Evolutionary conservation across 768 basidiomycete species (phyloP).

Genomic region (Suillus alpinus): DNA sequence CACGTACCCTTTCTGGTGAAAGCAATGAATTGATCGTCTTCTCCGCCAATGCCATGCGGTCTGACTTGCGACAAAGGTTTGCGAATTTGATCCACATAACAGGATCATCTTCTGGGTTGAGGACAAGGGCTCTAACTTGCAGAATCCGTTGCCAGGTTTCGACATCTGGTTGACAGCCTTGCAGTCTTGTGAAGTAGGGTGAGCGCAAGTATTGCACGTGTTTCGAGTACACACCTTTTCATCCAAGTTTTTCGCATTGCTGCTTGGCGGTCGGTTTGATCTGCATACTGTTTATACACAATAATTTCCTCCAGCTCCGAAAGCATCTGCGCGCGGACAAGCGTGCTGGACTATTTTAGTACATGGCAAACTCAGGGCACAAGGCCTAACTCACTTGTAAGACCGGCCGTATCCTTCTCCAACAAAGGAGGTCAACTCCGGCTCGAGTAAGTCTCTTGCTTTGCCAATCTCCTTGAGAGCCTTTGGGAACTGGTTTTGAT

Average conservation of each 20-base stretch:
- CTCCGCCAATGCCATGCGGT: conserved; percentile 91
- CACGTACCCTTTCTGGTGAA: conserved; percentile 62
- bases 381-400: conserved; percentile 70
- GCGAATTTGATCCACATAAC: conserved; percentile 99
- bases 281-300: conserved; percentile 88
- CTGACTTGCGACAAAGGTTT: conserved; percentile 93
- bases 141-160: conserved; percentile 99
- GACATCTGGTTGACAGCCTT: conserved; percentile 96
- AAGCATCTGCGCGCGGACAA: conserved; percentile 98
- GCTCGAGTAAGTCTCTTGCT: conserved; percentile 89
- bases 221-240: conserved; percentile 63
- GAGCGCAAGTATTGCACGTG: background rate
- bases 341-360: conserved; percentile 53
- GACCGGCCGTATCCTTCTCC: conserved; percentile 97
- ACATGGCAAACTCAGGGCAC: conserved; percentile 5
- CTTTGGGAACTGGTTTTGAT: conserved; percentile 93
- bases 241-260: conserved; percentile 96
- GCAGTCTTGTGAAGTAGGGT: conserved; percentile 50
- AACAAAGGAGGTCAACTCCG: conserved; percentile 86
- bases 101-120: conserved; percentile 91
- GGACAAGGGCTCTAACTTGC: conserved; percentile 91
- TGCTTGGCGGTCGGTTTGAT: conserved; percentile 89
- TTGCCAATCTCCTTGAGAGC: conserved; percentile 87
- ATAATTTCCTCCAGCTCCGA: conserved; percentile 99
- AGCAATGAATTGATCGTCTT: conserved; percentile 94